Conservation (phyloP, 2,329 filamentous ascomycete species). For the Gnomoniopsis smithogilvyi region DNA sequence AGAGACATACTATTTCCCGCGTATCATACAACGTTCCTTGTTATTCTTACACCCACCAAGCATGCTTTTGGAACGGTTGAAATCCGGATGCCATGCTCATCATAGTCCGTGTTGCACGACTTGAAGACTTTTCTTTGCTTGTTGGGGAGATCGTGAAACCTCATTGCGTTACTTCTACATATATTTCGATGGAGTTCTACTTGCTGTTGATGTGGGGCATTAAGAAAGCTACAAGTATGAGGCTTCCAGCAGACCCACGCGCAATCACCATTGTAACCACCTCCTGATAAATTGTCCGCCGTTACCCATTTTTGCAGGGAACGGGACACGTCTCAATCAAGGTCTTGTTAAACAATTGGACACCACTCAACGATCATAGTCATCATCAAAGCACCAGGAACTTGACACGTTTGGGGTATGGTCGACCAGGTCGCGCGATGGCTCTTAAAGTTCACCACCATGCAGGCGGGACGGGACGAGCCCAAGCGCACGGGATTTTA, state of each 20-base stretch:
- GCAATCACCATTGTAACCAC: constrained; percentile 79
- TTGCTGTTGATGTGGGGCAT: constrained; percentile 46
- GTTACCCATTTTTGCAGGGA: constrained; percentile 69
- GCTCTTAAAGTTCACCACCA: too few relatives aligned
- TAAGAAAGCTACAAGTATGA: constrained; percentile 67
- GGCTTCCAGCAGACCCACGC: constrained; percentile 76
- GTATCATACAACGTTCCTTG: constrained; percentile 63
- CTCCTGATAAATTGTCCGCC: constrained; percentile 70
- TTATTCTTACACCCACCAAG: constrained; percentile 64
- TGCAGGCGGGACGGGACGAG: too few relatives aligned
- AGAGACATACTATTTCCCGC: constrained; percentile 37
- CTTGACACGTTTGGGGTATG: too few relatives aligned
- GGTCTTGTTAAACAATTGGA: constrained; percentile 30
- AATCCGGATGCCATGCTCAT: constrained; percentile 52
- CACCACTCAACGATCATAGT: background rate
- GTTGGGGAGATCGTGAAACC: constrained; percentile 41
- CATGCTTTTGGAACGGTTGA: constrained; percentile 53
- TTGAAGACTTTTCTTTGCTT: constrained; percentile 17
- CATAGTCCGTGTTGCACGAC: constrained; percentile 39
- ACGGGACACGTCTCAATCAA: constrained; percentile 65
- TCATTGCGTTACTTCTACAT: constrained; percentile 45
- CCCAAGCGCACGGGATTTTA: too few relatives aligned
- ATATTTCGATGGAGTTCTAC: constrained; percentile 45
- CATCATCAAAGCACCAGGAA: background rate
- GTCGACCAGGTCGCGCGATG: too few relatives aligned